Evolutionary conservation across 2,329 filamentous ascomycete species (phyloP).

Genomic region (Aspergillus calidoustus): DNA sequence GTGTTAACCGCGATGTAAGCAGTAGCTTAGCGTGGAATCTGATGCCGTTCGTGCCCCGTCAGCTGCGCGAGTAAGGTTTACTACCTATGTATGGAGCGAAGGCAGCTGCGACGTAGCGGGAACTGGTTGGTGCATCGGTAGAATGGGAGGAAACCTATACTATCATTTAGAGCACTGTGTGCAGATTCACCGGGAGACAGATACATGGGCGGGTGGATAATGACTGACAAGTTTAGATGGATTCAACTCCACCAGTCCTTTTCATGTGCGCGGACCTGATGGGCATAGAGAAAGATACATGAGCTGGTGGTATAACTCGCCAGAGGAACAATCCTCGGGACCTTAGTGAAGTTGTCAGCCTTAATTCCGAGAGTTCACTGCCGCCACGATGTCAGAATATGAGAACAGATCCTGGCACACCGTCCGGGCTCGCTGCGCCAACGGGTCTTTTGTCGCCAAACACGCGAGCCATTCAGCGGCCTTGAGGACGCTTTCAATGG

Average conservation of each 20-base stretch:
- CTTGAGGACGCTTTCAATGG: slow-evolving; percentile 8
- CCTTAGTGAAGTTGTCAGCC: slow-evolving; percentile 7
- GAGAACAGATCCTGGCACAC: slow-evolving; percentile 13
- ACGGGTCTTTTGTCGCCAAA: slow-evolving; percentile 7
- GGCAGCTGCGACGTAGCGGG: neutral
- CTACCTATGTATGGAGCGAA: neutral
- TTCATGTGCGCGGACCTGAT: neutral
- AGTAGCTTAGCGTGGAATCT: neutral
- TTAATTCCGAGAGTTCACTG: neutral
- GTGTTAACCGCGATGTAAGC: neutral
- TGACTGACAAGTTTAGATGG: slow-evolving; percentile 7
- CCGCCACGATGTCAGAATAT: slow-evolving; percentile 5
- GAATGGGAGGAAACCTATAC: neutral
- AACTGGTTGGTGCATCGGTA: neutral
- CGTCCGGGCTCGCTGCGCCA: slow-evolving; percentile 15
- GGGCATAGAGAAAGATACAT: slow-evolving; percentile 11
- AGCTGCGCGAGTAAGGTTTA: neutral
- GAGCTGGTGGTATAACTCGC: neutral
- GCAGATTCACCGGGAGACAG: neutral
- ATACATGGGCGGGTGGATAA: slow-evolving; percentile 5
- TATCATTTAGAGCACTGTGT: slow-evolving; percentile 8
- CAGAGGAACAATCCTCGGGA: neutral
- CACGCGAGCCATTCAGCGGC: slow-evolving; percentile 13
- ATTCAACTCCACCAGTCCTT: slow-evolving; percentile 7
- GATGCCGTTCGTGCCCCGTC: neutral